phyloP scores from a whole-genome alignment of 768 basidiomycete genomes.

The Boletus coccyginus region DNA sequence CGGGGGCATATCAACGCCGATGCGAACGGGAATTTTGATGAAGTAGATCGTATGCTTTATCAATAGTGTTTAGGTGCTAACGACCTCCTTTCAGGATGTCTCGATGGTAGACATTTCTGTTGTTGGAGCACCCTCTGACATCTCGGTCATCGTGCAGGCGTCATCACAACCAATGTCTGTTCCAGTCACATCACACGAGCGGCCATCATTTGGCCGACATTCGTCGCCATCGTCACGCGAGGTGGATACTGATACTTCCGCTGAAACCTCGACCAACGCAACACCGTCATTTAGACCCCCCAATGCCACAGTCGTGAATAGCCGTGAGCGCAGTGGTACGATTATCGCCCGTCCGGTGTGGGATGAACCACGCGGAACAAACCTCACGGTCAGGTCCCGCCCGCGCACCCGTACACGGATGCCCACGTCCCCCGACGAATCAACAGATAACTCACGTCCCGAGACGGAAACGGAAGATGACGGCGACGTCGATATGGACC shows the following conservation, averaged over 20 bases:
- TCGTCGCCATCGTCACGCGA: constrained; percentile 33
- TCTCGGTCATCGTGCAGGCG: constrained; percentile 20
- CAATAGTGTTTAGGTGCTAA: constrained; percentile 4
- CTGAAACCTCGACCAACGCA: constrained; percentile 56
- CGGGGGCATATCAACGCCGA: constrained; percentile 7
- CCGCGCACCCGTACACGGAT: constrained; percentile 29
- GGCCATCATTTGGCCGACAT: constrained; percentile 18
- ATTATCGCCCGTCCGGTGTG: constrained; percentile 65
- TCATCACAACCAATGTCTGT: constrained; percentile 18
- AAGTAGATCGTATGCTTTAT: constrained; percentile 22
- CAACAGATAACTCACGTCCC: constrained; percentile 52
- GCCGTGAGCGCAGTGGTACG: constrained; percentile 73
- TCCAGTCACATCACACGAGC: constrained; percentile 19
- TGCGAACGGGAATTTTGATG: constrained; percentile 14
- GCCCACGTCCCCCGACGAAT: constrained; percentile 40
- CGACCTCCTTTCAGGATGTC: constrained; percentile 27
- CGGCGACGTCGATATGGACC: constrained; percentile 55
- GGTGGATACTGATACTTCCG: constrained; percentile 59
- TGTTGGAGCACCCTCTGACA: constrained; percentile 19
- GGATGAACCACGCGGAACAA: constrained; percentile 39
- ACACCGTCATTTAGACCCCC: constrained; percentile 65
- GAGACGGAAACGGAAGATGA: constrained; percentile 83
- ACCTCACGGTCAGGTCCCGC: constrained; percentile 29
- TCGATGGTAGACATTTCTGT: constrained; percentile 30
- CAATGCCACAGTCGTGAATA: constrained; percentile 52